phyloP scores from a whole-genome alignment of 192 early-diverging fungal species.

The Paraglomus brasilianum region DNA sequence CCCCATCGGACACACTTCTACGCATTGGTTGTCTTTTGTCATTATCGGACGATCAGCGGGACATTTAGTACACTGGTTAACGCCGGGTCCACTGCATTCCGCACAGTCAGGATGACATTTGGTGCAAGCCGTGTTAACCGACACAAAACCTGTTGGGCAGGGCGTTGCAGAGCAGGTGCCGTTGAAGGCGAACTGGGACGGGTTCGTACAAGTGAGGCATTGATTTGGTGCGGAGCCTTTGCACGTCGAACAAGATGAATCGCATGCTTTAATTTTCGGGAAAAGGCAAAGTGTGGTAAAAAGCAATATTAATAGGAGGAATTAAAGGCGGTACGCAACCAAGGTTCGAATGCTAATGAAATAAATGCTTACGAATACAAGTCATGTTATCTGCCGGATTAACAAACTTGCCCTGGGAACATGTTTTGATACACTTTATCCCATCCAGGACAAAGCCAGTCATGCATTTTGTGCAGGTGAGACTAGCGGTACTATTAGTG shows the following conservation, averaged over 20 bases:
- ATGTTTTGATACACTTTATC: neutral
- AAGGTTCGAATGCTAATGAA: too few relatives aligned
- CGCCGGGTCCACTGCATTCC: constrained; percentile 15
- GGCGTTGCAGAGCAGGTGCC: neutral
- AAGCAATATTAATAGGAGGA: too few relatives aligned
- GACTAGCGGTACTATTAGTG: neutral
- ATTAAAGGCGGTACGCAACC: too few relatives aligned
- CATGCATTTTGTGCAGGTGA: constrained; percentile 8
- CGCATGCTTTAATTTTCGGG: too few relatives aligned
- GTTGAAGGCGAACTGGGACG: neutral
- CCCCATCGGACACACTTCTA: constrained; percentile 27
- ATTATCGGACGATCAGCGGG: constrained; percentile 24
- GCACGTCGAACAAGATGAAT: neutral
- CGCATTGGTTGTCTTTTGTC: constrained; percentile 10
- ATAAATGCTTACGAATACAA: constrained; percentile 15
- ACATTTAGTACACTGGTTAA: constrained; percentile 31
- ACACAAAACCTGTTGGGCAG: constrained; percentile 1
- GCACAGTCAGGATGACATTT: constrained; percentile 28
- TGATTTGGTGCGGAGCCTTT: neutral
- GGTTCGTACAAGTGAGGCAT: constrained; percentile 4
- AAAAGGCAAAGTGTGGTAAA: too few relatives aligned
- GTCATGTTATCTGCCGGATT: neutral
- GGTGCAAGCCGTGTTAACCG: neutral
- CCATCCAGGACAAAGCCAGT: constrained; percentile 8
- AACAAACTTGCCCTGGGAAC: neutral